These are phyloP conservation scores for Penicillium sp. DNA, from an alignment of 2,329 filamentous ascomycete genomes.

Conservation along the genomic window DNA sequence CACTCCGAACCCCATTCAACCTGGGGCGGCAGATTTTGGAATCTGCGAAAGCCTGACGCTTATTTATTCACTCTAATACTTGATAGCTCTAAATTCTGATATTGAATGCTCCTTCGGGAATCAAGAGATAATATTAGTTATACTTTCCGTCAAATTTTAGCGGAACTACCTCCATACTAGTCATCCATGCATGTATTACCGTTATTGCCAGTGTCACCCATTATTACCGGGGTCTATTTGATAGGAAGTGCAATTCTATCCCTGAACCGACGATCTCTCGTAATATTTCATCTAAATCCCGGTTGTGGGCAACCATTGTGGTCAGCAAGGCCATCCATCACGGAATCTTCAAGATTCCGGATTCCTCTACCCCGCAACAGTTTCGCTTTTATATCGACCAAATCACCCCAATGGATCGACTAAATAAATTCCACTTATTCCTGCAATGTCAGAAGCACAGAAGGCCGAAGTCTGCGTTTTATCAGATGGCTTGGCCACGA, in stretches of 20 bases:
- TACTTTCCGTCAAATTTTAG: background rate
- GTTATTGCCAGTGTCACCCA: background rate
- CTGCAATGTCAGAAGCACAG: constrained; percentile 5
- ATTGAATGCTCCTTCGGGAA: background rate
- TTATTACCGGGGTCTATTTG: background rate
- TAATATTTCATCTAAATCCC: background rate
- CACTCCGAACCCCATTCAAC: background rate
- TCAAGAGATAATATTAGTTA: background rate
- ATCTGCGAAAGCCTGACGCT: background rate
- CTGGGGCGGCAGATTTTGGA: background rate
- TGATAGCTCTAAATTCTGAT: background rate
- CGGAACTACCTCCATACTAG: background rate
- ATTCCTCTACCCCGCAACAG: background rate
- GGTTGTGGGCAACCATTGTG: background rate
- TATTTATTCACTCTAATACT: background rate
- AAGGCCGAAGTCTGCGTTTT: background rate
- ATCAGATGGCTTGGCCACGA: background rate
- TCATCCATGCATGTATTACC: background rate
- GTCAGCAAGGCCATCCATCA: background rate
- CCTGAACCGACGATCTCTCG: background rate
- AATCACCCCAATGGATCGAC: background rate
- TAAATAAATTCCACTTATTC: background rate
- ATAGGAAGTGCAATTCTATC: background rate
- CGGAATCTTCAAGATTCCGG: constrained; percentile 11
- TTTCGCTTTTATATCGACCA: background rate